Percentiles rank a stretch among this genome's conserved stretches.
These are phyloP conservation scores for Tuber brumale DNA, from an alignment of 495 filamentous ascomycete species.

Conservation along the genomic window DNA sequence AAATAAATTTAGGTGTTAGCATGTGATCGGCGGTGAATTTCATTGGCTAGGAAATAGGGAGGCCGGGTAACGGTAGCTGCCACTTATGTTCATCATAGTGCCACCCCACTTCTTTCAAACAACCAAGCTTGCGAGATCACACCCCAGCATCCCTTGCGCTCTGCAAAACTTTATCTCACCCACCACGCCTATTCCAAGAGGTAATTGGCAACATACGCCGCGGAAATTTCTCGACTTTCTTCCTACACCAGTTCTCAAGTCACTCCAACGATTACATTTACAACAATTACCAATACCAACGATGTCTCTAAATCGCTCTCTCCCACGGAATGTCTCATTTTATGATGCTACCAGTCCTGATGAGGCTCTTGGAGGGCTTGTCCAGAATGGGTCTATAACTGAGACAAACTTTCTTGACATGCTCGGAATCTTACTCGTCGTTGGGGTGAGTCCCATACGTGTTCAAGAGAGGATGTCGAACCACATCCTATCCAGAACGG, in stretches of 20 bases:
- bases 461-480: conserved; percentile 15
- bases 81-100: background rate
- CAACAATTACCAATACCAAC: no score
- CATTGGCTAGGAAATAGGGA: background rate
- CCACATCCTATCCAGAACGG: conserved; percentile 1
- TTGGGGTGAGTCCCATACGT: background rate
- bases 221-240: no score
- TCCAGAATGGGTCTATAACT: no score
- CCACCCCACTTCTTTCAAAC: background rate
- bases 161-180: background rate
- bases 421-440: conserved; percentile 14
- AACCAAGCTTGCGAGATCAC: background rate
- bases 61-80: no score
- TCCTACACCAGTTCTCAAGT: no score
- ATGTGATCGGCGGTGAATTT: background rate
- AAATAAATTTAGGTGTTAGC: background rate
- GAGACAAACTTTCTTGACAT: conserved; percentile 12
- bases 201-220: no score
- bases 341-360: no score
- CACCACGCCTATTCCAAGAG: background rate
- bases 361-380: no score
- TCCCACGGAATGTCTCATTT: no score
- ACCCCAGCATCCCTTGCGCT: background rate
- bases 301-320: no score
- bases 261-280: no score